Evolutionary conservation across 1,284 basidiomycete genomes (phyloP).

Genomic region (Naganishia sp.): DNA sequence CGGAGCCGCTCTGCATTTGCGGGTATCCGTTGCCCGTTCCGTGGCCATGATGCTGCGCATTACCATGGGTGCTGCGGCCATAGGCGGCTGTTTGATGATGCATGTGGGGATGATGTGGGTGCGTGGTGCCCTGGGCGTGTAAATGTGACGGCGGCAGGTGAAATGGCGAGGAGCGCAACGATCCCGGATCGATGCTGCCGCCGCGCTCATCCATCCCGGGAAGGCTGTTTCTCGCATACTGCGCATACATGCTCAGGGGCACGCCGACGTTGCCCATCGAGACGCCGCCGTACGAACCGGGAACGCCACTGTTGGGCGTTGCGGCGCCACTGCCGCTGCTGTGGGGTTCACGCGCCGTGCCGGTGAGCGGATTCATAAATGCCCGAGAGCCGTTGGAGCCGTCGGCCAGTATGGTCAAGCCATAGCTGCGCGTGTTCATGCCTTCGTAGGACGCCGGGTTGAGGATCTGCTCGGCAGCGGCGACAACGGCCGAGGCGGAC

Average conservation of each 20-base stretch:
- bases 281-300: not conserved
- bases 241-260: slow-evolving; percentile 12
- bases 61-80: not conserved
- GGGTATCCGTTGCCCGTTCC: not conserved
- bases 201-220: slow-evolving; percentile 17
- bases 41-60: no score
- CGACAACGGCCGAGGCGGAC: not conserved
- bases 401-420: slow-evolving; percentile 25
- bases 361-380: slow-evolving; percentile 25
- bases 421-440: slow-evolving; percentile 28
- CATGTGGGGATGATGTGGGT: slow-evolving; percentile 3
- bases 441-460: slow-evolving; percentile 23
- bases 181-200: slow-evolving; percentile 24
- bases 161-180: slow-evolving; percentile 21
- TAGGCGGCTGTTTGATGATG: not conserved
- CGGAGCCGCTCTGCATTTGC: not conserved
- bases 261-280: not conserved
- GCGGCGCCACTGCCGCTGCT: slow-evolving; percentile 25
- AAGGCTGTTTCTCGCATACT: slow-evolving; percentile 5
- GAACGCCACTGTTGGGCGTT: not conserved
- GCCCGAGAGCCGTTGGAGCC: slow-evolving; percentile 24
- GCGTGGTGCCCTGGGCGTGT: not conserved
- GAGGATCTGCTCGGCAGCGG: slow-evolving; percentile 15
- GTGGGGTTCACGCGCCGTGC: slow-evolving; percentile 16
- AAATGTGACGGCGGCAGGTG: slow-evolving; percentile 17